These are phyloP conservation scores for Clavispora vitiphila DNA, from an alignment of 805 yeast genomes.

Conservation along the genomic window DNA sequence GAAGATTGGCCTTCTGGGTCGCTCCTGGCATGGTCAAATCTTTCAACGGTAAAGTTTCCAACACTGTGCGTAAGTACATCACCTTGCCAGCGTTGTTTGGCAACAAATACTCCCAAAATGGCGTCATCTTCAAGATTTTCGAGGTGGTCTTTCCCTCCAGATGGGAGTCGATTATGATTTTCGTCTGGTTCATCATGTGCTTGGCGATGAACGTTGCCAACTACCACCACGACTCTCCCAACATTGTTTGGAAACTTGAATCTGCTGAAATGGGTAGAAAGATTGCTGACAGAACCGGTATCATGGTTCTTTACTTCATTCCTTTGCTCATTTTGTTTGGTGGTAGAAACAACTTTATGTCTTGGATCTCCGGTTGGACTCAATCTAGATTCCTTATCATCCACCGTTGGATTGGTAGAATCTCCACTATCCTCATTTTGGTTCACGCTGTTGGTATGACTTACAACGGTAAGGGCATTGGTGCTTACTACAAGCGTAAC, in stretches of 20 bases:
- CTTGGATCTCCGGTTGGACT: slow-evolving; percentile 56
- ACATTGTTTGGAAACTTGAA: slow-evolving; percentile 5
- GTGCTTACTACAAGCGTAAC: slow-evolving; percentile 29
- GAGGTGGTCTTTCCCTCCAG: slow-evolving; percentile 47
- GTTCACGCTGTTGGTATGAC: slow-evolving; percentile 45
- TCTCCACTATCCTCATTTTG: slow-evolving; percentile 42
- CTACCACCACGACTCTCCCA: slow-evolving; percentile 21
- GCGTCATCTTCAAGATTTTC: slow-evolving; percentile 5
- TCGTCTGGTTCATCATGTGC: slow-evolving; percentile 32
- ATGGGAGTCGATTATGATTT: slow-evolving; percentile 42
- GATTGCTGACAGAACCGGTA: slow-evolving; percentile 53
- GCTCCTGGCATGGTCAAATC: slow-evolving; percentile 19
- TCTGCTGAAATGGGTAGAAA: slow-evolving; percentile 31
- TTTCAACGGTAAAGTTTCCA: slow-evolving; percentile 7
- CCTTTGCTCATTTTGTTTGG: slow-evolving; percentile 60
- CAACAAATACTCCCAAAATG: slow-evolving; percentile 19
- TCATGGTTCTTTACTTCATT: slow-evolving; percentile 43
- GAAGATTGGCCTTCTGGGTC: slow-evolving; percentile 21
- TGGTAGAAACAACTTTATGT: slow-evolving; percentile 67
- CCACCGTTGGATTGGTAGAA: slow-evolving; percentile 65
- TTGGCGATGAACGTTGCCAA: slow-evolving; percentile 24
- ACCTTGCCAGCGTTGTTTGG: slow-evolving; percentile 32
- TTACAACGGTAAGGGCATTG: slow-evolving; percentile 28
- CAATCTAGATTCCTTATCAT: slow-evolving; percentile 55
- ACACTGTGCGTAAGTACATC: slow-evolving; percentile 23